phyloP scores from a whole-genome alignment of 2,329 filamentous ascomycete genomes.

The Didymella segeticola region DNA sequence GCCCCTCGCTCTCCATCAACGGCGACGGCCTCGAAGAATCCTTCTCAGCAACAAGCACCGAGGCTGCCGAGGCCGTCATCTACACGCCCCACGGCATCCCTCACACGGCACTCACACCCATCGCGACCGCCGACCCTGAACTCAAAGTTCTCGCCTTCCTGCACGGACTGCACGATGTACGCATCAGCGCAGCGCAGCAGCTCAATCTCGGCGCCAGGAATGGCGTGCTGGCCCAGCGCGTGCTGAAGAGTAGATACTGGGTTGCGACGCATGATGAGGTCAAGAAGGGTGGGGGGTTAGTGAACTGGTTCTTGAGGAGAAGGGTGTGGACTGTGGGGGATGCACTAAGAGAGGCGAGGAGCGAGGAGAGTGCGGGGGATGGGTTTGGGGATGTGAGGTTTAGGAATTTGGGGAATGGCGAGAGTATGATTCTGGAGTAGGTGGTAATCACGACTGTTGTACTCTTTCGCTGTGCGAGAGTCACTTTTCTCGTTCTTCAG shows the following conservation, averaged over 20 bases:
- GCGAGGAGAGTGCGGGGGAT: slow-evolving; percentile 44
- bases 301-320: slow-evolving; percentile 58
- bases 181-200: slow-evolving; percentile 59
- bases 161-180: slow-evolving; percentile 69
- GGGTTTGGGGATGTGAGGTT: slow-evolving; percentile 55
- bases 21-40: slow-evolving; percentile 36
- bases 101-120: slow-evolving; percentile 52
- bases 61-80: slow-evolving; percentile 62
- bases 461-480: no score
- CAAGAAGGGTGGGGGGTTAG: slow-evolving; percentile 65
- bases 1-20: slow-evolving; percentile 40
- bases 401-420: slow-evolving; percentile 63
- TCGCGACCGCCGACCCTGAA: slow-evolving; percentile 54
- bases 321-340: slow-evolving; percentile 54
- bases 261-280: slow-evolving; percentile 70
- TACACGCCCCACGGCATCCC: slow-evolving; percentile 71
- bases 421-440: slow-evolving; percentile 59
- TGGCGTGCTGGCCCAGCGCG: slow-evolving; percentile 62
- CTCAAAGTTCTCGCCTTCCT: slow-evolving; percentile 65
- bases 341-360: slow-evolving; percentile 56
- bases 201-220: slow-evolving; percentile 70
- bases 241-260: slow-evolving; percentile 66
- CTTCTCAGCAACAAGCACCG: slow-evolving; percentile 15
- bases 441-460: neutral
- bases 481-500: no score